Evolutionary conservation across 495 filamentous ascomycete species (phyloP).

Genomic region (Penicillium robsamsonii): DNA sequence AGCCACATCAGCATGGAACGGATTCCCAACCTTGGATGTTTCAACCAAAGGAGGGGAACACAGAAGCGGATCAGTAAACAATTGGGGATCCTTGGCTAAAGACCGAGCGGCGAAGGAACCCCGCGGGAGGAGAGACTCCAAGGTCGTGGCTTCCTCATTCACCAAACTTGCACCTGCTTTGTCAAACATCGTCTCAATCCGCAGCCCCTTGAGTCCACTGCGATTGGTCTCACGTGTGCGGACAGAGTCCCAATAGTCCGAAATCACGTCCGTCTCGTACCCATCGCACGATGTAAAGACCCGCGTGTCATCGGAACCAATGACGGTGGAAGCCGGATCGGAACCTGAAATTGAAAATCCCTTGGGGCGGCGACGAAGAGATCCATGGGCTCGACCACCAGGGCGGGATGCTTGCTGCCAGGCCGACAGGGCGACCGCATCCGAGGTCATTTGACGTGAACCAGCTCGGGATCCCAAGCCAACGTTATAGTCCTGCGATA

Average conservation of each 20-base stretch:
- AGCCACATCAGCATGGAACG: constrained; percentile 27
- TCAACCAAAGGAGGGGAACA: constrained; percentile 45
- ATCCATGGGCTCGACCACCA: constrained; percentile 19
- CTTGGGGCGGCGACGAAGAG: constrained; percentile 40
- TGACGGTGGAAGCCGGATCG: constrained; percentile 76
- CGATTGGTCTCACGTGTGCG: constrained; percentile 73
- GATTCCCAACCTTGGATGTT: constrained; percentile 11
- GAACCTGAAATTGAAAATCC: constrained; percentile 52
- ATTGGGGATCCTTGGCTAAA: constrained; percentile 28
- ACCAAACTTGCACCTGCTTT: constrained; percentile 59
- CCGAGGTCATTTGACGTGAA: constrained; percentile 29
- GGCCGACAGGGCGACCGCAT: constrained; percentile 30
- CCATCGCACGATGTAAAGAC: constrained; percentile 76
- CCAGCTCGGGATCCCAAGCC: constrained; percentile 17
- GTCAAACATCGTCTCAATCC: constrained; percentile 87
- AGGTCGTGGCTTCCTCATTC: constrained; percentile 57
- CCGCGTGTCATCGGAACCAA: constrained; percentile 81
- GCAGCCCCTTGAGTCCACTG: constrained; percentile 53
- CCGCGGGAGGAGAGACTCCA: constrained; percentile 50
- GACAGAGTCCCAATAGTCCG: constrained; percentile 90
- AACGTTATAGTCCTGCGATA: constrained; percentile 29
- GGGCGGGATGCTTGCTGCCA: constrained; percentile 24
- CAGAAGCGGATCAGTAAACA: constrained; percentile 46
- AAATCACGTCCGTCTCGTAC: constrained; percentile 81
- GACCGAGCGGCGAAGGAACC: constrained; percentile 38